Evolutionary conservation across 148 eudicot species (phyloP).

Genomic region (Rheum nobile): DNA sequence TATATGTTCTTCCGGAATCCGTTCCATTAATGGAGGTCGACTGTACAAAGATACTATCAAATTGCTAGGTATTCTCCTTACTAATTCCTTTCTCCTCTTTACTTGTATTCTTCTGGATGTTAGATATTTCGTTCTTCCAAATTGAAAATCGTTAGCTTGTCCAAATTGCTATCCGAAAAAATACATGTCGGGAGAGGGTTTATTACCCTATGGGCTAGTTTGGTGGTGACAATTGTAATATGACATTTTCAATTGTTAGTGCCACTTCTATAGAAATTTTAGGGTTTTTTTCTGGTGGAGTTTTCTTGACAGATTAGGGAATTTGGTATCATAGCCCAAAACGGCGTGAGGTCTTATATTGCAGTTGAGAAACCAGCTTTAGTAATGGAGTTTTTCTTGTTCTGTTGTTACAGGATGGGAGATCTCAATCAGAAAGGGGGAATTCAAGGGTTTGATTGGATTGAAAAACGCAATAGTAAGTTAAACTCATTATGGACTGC

Average conservation of each 20-base stretch:
- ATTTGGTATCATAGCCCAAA: neutral
- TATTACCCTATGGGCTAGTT: neutral
- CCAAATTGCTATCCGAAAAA: neutral
- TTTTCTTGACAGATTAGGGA: neutral
- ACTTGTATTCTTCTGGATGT: neutral
- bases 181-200: neutral
- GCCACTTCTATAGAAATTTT: neutral
- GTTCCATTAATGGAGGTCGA: neutral
- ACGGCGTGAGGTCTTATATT: neutral
- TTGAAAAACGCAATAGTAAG: conserved; percentile 6
- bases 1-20: too few species aligned
- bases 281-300: neutral
- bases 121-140: neutral
- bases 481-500: conserved; percentile 38
- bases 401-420: conserved; percentile 19
- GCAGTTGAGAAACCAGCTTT: neutral
- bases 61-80: neutral
- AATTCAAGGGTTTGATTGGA: conserved; percentile 10
- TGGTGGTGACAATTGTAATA: neutral
- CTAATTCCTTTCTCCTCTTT: neutral
- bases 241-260: neutral
- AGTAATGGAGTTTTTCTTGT: neutral
- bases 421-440: conserved; percentile 20
- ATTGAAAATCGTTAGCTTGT: neutral
- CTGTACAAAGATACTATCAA: neutral